These are phyloP conservation scores for Globisporangium cederbergense DNA, from an alignment of 352 stramenopile genomes.

Conservation along the genomic window DNA sequence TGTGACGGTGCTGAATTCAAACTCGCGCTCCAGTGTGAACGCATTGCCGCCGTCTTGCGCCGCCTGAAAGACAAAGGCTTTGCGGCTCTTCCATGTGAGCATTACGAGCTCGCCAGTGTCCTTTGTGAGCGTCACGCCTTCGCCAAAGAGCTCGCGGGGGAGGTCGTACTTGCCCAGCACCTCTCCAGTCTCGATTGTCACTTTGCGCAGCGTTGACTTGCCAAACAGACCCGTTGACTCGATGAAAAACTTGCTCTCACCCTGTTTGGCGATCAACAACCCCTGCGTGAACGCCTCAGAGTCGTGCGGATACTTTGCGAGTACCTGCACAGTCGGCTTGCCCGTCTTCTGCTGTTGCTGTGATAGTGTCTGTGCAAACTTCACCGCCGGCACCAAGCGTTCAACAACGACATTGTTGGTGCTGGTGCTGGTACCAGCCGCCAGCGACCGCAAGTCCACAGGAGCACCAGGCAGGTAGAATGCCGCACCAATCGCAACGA, in stretches of 20 bases:
- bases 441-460: not conserved
- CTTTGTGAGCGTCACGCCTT: slow-evolving; percentile 84
- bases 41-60: slow-evolving; percentile 23
- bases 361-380: slow-evolving; percentile 16
- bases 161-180: slow-evolving; percentile 68
- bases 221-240: slow-evolving; percentile 91
- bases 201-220: slow-evolving; percentile 81
- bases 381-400: slow-evolving; percentile 14
- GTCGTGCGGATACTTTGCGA: slow-evolving; percentile 81
- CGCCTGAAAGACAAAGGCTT: slow-evolving; percentile 79
- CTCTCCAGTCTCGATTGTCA: slow-evolving; percentile 84
- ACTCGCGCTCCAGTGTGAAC: slow-evolving; percentile 52
- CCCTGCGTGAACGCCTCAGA: slow-evolving; percentile 83
- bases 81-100: slow-evolving; percentile 89
- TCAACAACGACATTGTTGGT: not conserved
- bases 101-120: slow-evolving; percentile 73
- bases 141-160: slow-evolving; percentile 77
- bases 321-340: slow-evolving; percentile 44
- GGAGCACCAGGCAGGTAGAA: slow-evolving; percentile 9
- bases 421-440: not conserved
- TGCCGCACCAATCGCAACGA: slow-evolving; percentile 16
- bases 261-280: slow-evolving; percentile 53
- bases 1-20: slow-evolving; percentile 68
- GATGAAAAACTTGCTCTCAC: slow-evolving; percentile 77
- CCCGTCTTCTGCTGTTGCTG: not conserved